Conservation (phyloP, 345 rosid species). For the Hibiscus trionum region DNA sequence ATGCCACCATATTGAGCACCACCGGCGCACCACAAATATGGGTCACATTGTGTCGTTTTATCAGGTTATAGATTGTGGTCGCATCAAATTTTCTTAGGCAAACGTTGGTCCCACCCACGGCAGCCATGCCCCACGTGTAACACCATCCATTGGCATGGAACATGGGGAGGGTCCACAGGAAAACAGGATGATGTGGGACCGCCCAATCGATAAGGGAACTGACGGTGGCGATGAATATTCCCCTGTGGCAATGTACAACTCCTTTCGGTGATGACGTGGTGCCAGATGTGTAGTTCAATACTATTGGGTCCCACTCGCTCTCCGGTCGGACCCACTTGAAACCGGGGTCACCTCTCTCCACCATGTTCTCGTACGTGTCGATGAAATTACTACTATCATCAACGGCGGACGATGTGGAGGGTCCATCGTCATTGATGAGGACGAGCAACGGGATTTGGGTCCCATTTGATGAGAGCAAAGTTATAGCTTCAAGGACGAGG, state of each 20-base stretch:
- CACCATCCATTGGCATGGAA: too few species aligned
- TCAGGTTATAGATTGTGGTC: too few species aligned
- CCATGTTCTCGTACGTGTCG: constrained; percentile 13
- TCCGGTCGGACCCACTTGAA: constrained; percentile 2
- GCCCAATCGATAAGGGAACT: constrained; percentile 1
- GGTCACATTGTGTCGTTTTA: constrained; percentile 1
- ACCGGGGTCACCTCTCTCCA: constrained; percentile 54
- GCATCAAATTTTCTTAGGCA: too few species aligned
- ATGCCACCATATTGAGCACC: neutral
- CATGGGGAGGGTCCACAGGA: too few species aligned
- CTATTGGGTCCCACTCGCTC: constrained; percentile 13
- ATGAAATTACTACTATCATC: constrained; percentile 27
- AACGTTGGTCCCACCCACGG: too few species aligned
- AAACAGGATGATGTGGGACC: constrained; percentile 20
- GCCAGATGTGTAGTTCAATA: constrained; percentile 8
- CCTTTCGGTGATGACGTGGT: constrained; percentile 6
- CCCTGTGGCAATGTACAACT: constrained; percentile 6
- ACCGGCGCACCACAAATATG: constrained; percentile 12
- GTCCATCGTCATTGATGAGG: constrained; percentile 29
- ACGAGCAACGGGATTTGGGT: neutral
- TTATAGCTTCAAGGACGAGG: constrained; percentile 12
- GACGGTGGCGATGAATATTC: neutral
- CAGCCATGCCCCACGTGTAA: too few species aligned
- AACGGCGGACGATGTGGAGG: constrained; percentile 25
- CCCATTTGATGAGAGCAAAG: neutral